Percentiles rank a stretch among this genome's conserved stretches.
Conservation (phyloP, 169 alveolate genomes). For the Miamiensis avidus region DNA sequence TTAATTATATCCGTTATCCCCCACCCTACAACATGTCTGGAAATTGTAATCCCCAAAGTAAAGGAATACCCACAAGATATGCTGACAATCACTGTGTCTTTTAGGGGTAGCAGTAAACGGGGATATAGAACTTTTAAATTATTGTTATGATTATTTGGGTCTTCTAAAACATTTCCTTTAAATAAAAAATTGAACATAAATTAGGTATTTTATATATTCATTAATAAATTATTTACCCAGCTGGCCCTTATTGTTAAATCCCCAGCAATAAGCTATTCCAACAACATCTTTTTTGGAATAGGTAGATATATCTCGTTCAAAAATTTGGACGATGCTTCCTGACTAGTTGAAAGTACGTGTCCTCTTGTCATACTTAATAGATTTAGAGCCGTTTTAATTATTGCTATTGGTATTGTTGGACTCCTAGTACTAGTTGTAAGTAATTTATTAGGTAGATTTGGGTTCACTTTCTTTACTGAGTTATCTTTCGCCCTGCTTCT, state of each 20-base stretch:
- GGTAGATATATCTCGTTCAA: conserved; percentile 11
- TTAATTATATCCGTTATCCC: conserved; percentile 16
- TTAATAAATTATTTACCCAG: too few relatives aligned
- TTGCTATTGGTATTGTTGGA: neutral
- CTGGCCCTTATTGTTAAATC: conserved; percentile 15
- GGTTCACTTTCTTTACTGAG: neutral
- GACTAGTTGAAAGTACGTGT: neutral
- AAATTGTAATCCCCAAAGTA: conserved; percentile 6
- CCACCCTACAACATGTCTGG: conserved; percentile 19
- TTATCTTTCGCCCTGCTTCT: neutral
- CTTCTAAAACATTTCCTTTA: conserved; percentile 10
- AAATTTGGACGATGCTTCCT: conserved; percentile 18
- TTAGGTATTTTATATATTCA: too few relatives aligned
- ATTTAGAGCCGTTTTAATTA: neutral
- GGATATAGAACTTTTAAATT: conserved; percentile 17
- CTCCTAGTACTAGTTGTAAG: too few relatives aligned
- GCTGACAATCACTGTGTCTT: conserved; percentile 2
- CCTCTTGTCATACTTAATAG: neutral
- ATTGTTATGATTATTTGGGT: neutral
- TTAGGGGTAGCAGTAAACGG: conserved; percentile 7
- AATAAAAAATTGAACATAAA: too few relatives aligned
- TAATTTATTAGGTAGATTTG: too few relatives aligned
- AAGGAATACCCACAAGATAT: conserved; percentile 15
- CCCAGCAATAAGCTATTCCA: conserved; percentile 18
- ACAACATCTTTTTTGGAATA: conserved; percentile 21